These are phyloP conservation scores for Rubroshorea leprosula DNA, from an alignment of 345 rosid genomes.

Conservation along the genomic window DNA sequence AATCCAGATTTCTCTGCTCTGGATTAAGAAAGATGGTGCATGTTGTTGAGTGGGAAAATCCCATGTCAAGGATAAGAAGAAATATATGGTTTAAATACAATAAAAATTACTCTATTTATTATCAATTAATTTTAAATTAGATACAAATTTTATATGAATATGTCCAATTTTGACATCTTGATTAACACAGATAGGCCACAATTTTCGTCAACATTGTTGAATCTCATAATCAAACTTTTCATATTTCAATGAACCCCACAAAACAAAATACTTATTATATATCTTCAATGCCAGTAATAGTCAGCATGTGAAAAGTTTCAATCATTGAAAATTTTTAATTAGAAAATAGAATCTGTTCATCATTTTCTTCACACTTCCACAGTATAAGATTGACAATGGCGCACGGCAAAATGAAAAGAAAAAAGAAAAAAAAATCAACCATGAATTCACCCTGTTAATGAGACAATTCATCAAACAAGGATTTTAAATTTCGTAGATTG, in stretches of 20 bases:
- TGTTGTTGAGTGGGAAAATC: not conserved
- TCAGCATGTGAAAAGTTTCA: not conserved
- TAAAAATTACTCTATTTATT: too few relatives aligned
- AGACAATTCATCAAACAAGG: not conserved
- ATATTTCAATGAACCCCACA: not conserved
- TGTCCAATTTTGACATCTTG: too few relatives aligned
- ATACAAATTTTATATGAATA: too few relatives aligned
- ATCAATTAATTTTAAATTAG: too few relatives aligned
- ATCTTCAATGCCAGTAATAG: too few relatives aligned
- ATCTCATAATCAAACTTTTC: not conserved
- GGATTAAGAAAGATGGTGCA: not conserved
- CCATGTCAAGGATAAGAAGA: too few relatives aligned
- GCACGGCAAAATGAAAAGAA: not conserved
- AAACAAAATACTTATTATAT: too few relatives aligned
- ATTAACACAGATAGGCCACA: not conserved
- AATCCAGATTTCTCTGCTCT: not conserved
- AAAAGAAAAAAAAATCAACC: not conserved
- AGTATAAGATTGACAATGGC: not conserved
- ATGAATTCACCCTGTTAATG: not conserved
- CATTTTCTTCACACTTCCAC: constrained; percentile 5
- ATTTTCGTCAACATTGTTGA: constrained; percentile 2
- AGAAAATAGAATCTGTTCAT: not conserved
- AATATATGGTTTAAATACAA: too few relatives aligned
- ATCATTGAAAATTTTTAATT: not conserved
- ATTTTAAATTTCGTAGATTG: not conserved